A percentile compares a stretch with the other conserved stretches of the same genome.
Evolutionary conservation across 208 protist species (phyloP).

Genomic region (Trypanosoma lewisi): DNA sequence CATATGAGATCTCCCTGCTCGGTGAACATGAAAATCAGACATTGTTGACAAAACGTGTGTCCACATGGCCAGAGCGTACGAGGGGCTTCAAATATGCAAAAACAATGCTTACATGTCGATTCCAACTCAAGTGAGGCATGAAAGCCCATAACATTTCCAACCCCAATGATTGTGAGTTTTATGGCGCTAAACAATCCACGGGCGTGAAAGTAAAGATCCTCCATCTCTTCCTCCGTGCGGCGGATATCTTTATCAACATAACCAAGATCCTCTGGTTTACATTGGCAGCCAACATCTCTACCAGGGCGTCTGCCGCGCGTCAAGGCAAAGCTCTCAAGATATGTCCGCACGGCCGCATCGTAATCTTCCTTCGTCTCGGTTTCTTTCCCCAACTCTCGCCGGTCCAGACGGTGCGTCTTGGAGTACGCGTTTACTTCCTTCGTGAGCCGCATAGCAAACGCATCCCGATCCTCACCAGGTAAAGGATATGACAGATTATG

Average conservation of each 20-base stretch:
- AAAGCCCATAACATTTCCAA: constrained; percentile 82
- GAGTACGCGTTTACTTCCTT: constrained; percentile 66
- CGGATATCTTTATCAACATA: constrained; percentile 65
- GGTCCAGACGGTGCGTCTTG: constrained; percentile 33
- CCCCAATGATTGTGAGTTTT: constrained; percentile 52
- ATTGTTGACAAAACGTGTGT: constrained; percentile 84
- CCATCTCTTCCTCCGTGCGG: constrained; percentile 56
- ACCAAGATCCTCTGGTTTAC: constrained; percentile 66
- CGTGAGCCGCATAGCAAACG: constrained; percentile 73
- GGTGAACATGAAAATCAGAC: constrained; percentile 78
- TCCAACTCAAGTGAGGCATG: constrained; percentile 85
- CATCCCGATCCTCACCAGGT: constrained; percentile 33
- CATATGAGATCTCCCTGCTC: constrained; percentile 77
- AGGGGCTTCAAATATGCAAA: constrained; percentile 79
- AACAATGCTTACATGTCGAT: constrained; percentile 85
- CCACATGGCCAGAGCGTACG: constrained; percentile 88
- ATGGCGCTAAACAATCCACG: constrained; percentile 57
- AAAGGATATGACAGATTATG: constrained; percentile 48
- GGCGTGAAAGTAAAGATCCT: constrained; percentile 71
- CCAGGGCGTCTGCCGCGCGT: constrained; percentile 28
- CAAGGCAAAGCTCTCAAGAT: constrained; percentile 54
- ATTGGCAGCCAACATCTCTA: constrained; percentile 58
- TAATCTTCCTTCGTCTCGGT: constrained; percentile 12
- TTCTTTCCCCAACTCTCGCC: constrained; percentile 17
- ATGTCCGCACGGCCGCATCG: constrained; percentile 36